Conservation (phyloP, 495 filamentous ascomycete genomes). For the Parachaetomium inaequale region DNA sequence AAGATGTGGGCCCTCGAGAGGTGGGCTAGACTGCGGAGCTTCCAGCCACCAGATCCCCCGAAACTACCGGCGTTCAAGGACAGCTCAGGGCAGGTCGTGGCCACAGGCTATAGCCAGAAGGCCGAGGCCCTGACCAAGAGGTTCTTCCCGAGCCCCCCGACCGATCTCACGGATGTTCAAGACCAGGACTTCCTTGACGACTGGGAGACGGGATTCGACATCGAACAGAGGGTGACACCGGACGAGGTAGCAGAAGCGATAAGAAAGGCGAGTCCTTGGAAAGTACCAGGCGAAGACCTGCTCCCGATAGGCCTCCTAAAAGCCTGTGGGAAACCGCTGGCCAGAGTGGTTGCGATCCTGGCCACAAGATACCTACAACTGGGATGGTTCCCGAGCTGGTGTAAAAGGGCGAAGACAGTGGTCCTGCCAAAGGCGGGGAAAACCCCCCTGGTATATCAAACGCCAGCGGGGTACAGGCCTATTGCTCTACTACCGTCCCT, state of each 20-base stretch:
- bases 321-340: neutral
- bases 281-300: conserved; percentile 5
- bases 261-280: conserved; percentile 7
- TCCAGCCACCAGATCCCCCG: conserved; percentile 2
- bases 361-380: neutral
- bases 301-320: conserved; percentile 1
- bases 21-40: conserved; percentile 9
- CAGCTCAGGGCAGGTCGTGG: neutral
- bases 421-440: neutral
- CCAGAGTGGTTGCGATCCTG: neutral
- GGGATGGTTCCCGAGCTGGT: neutral
- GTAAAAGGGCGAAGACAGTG: neutral
- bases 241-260: neutral
- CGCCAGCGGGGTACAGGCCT: neutral
- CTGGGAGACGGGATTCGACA: neutral
- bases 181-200: neutral
- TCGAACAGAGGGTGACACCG: neutral
- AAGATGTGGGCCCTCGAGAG: conserved; percentile 1
- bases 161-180: conserved; percentile 3
- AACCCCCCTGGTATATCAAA: neutral
- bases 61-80: conserved; percentile 3
- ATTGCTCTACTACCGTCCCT: neutral
- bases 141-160: neutral
- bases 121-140: neutral
- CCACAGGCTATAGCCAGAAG: neutral